phyloP scores from a whole-genome alignment of 257 asterid genomes.

The Solanum tarijense region DNA sequence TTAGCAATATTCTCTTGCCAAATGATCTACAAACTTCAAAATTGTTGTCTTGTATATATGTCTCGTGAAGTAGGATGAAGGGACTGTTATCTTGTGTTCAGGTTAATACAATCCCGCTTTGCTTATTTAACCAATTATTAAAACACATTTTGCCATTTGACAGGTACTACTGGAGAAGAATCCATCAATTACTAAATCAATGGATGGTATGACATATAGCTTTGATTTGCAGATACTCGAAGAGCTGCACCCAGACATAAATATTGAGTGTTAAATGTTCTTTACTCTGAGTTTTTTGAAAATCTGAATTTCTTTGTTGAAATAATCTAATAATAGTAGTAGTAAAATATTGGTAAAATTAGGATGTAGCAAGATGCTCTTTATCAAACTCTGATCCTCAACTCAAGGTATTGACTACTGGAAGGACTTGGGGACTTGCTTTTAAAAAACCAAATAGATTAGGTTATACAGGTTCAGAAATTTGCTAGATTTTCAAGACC shows the following conservation, averaged over 20 bases:
- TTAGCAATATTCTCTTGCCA: neutral
- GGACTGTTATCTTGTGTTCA: neutral
- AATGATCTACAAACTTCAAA: neutral
- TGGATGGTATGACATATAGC: constrained; percentile 37
- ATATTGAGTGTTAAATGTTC: neutral
- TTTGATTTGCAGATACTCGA: neutral
- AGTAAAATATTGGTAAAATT: neutral
- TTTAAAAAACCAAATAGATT: neutral
- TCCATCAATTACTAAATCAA: constrained; percentile 47
- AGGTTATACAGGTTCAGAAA: neutral
- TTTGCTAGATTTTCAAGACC: neutral
- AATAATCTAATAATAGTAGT: neutral
- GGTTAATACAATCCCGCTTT: neutral
- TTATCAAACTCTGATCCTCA: neutral
- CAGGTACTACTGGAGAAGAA: constrained; percentile 78
- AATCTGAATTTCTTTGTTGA: neutral
- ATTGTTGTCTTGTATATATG: neutral
- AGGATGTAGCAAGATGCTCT: neutral
- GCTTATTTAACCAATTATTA: neutral
- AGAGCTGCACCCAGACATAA: neutral
- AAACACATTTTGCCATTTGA: constrained; percentile 15
- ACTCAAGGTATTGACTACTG: neutral
- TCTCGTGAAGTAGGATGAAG: neutral
- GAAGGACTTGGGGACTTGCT: neutral
- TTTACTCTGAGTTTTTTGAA: neutral